These are phyloP conservation scores for Aristolochia contorta DNA, from an alignment of 164 flowering plant genomes.

Conservation along the genomic window DNA sequence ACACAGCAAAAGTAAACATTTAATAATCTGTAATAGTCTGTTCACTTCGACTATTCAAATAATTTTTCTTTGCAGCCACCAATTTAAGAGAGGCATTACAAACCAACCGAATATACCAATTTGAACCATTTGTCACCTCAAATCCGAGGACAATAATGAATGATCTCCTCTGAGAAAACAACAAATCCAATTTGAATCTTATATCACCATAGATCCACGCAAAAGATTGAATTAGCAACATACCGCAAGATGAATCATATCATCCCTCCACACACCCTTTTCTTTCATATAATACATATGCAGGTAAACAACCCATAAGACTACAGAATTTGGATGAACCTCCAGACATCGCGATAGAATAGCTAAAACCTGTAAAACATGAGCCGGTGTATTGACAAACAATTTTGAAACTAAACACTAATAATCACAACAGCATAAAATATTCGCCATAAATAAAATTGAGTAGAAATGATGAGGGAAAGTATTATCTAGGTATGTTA, in stretches of 20 bases:
- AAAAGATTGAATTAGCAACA: conserved; percentile 17
- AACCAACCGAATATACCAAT: not conserved
- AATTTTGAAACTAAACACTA: not conserved
- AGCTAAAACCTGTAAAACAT: conserved; percentile 50
- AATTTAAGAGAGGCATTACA: not conserved
- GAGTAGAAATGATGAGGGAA: not conserved
- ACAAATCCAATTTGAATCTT: too few relatives aligned
- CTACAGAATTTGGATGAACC: conserved; percentile 42
- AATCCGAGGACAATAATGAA: not conserved
- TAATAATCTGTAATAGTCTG: too few relatives aligned
- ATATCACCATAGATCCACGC: too few relatives aligned
- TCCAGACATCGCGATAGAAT: conserved; percentile 66
- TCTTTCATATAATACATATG: conserved; percentile 40
- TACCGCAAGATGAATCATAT: conserved; percentile 73
- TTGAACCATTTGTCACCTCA: not conserved
- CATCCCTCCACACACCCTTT: conserved; percentile 48
- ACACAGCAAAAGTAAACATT: too few relatives aligned
- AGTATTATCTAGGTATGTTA: not conserved
- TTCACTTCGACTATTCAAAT: not conserved
- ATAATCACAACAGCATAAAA: too few relatives aligned
- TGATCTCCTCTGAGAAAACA: too few relatives aligned
- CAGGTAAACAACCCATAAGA: conserved; percentile 72
- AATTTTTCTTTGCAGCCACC: not conserved
- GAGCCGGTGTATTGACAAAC: conserved; percentile 2
- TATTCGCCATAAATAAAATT: not conserved